These are phyloP conservation scores for Colletotrichum sublineola DNA, from an alignment of 2,329 filamentous ascomycete genomes.

Conservation along the genomic window DNA sequence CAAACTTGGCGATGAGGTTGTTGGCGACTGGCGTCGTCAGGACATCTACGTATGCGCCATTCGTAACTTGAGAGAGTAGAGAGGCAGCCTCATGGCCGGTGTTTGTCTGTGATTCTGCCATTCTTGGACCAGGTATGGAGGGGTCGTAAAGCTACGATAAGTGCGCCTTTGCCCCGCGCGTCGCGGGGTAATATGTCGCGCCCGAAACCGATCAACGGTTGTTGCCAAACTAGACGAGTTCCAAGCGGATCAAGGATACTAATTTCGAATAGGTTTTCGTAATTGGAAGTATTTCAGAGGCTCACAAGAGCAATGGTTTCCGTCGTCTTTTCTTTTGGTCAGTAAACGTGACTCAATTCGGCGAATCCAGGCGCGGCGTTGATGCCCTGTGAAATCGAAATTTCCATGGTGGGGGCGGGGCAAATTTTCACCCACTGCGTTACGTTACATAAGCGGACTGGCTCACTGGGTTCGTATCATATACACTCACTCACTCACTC, in stretches of 20 bases:
- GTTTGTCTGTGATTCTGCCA: conserved; percentile 19
- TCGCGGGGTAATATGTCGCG: conserved; percentile 30
- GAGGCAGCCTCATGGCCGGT: background rate
- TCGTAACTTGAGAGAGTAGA: conserved; percentile 8
- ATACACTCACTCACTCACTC: background rate
- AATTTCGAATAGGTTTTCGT: accelerated
- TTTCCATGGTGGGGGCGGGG: conserved; percentile 45
- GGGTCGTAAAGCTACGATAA: conserved; percentile 15
- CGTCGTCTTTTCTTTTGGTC: background rate
- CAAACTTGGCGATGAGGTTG: conserved; percentile 23
- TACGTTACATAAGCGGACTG: conserved; percentile 40
- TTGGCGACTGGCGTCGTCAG: conserved; percentile 23
- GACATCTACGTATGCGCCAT: conserved; percentile 36
- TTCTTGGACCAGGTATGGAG: background rate
- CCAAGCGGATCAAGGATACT: background rate
- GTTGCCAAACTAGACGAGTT: background rate
- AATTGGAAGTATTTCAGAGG: background rate
- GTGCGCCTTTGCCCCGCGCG: conserved; percentile 34
- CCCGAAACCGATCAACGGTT: background rate
- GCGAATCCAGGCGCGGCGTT: conserved; percentile 19
- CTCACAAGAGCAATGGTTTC: background rate
- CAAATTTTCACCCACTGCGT: conserved; percentile 38
- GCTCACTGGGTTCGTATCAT: background rate
- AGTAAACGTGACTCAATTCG: conserved; percentile 24
- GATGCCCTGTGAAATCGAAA: conserved; percentile 40